Base-by-base conservation (phyloP, 202 grass and related monocot genomes). In the Brachypodium distachyon region DNA sequence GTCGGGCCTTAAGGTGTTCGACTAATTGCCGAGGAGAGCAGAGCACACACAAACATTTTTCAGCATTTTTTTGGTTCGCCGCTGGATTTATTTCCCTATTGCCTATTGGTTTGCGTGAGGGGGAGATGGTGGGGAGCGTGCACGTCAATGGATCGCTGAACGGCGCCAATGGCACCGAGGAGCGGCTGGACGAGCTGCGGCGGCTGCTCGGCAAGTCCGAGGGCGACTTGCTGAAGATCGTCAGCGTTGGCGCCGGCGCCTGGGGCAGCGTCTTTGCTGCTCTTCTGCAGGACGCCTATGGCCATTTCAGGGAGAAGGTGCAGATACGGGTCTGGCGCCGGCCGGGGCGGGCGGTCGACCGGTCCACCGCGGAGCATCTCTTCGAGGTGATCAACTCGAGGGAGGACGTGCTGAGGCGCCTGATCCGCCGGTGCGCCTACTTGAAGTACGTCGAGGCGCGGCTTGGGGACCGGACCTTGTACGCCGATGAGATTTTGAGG, bases 331-430 rank as follows among this genome's bases (percentile, higher is more conserved):
- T 98, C 77, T 98, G 95, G 95, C 86, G 95, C 4, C 82, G 95
- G 21, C 83, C 89, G 0, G 89, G 95, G 10, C 38, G 91, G 41
- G 43, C 77, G n/a, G 91, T 95, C 44, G 95, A 98, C 74, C 56
- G 91, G 13, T 78, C 70, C 81, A 95, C 87, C 0, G 91, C 91
- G 0, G 85, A 98, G 85, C 91, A 98, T 73, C 82, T 98, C 29
- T 98, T 98, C 9, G 95, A 98, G 43, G 91, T 98, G 19, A 98
- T 98, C 82, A 98, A 98, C 85, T 98, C 91, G 3, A 82, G 95
- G 83, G 95, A 98, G 82, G 91, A 94, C 33, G 91, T 97, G 51
- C 84, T 97, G 25, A 79, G 95, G 77, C 84, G 91, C 16, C 85
- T 97, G 4, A 99, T 99, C 72, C 85, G 85, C 22, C 85, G 96